Base-by-base conservation (phyloP, 1,284 basidiomycete species). In the Xerocomus alliaceus region DNA sequence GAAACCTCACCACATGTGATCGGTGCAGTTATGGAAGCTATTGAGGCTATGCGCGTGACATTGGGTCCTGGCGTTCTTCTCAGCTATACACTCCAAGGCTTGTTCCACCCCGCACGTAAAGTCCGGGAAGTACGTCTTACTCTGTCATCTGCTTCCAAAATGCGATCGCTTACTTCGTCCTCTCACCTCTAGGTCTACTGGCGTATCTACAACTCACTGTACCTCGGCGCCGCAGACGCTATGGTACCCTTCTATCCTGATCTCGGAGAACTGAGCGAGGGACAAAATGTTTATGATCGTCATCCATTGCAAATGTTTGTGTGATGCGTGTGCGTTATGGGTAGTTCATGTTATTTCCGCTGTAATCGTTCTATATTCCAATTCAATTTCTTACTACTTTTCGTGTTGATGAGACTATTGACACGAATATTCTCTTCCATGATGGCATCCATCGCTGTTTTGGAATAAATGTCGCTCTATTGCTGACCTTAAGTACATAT, bases 1-100 rank as follows among this genome's bases (percentile, higher is more conserved):
- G 97, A 99, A 81, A 97, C 96, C 1, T 94, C 91, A 34, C 97
- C 97, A 4, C 97, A 99, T 80, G 96, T 99, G 63, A 98, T 99
- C 68, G 95, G 95, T 37, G 94, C 94, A 6, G 93, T 97, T 53
- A 95, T 96, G 93, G 95, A 97, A 56, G 95, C 95, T 1, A 86
- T 99, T 71, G 97, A 99, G 78, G 93, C 93, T 5, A 97, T 99
- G 94, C 87, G 96, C 26, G 91, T 99, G 45, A 95, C 95, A 10
- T 81, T 99, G 29, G 97, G 97, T 2, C 95, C 97, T 0, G 97
- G 97, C 37, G 87, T 98, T 7, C 81, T 99, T 35, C 81, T 99
- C 66, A 92, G 91, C 73, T 96, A 97, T 74, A 88, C 91, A 34
- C 80, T 96, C n/a, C 94, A 96, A 76, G 95, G 95, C 3, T 78